Conservation (phyloP, 2,329 filamentous ascomycete species). For the Waltergamsia citrina region DNA sequence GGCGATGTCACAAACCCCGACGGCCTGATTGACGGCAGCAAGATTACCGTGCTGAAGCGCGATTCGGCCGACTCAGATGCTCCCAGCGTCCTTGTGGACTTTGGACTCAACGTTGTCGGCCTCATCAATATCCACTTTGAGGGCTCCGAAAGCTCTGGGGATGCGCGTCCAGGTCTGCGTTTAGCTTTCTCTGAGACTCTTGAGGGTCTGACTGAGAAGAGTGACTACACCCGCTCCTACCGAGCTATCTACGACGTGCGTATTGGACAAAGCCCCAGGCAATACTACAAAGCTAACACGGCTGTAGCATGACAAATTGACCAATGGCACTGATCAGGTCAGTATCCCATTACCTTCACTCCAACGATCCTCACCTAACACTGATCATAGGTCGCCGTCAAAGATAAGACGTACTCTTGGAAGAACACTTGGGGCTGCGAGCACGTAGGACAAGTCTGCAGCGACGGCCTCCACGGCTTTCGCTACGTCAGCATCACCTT, state of each 20-base stretch:
- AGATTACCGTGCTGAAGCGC: constrained; percentile 1
- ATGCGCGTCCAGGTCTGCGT: constrained; percentile 27
- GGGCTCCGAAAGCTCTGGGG: constrained; percentile 15
- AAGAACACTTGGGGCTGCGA: constrained; percentile 32
- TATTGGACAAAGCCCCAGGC: neutral
- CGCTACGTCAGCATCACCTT: constrained; percentile 39
- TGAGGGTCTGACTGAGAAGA: constrained; percentile 29
- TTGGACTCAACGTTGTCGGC: constrained; percentile 37
- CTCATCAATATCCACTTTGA: constrained; percentile 31
- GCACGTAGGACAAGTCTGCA: constrained; percentile 31
- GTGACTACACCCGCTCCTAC: constrained; percentile 40
- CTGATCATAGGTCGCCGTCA: too few species aligned
- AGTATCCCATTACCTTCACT: too few species aligned
- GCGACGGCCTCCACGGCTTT: constrained; percentile 43
- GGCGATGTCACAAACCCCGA: constrained; percentile 4
- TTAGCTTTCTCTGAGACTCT: constrained; percentile 39
- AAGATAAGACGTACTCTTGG: constrained; percentile 31
- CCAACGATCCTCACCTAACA: too few species aligned
- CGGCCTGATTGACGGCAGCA: constrained; percentile 1
- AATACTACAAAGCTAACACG: neutral
- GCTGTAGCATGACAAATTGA: constrained; percentile 17
- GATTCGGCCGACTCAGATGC: constrained; percentile 9
- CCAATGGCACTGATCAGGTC: constrained; percentile 37
- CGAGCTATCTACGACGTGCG: constrained; percentile 14
- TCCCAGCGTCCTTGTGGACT: constrained; percentile 36